A percentile compares a stretch with the other conserved stretches of the same genome.
These are phyloP conservation scores for Spizellomyces punctatus DNA, from an alignment of 192 early-diverging fungal species.

Conservation along the genomic window DNA sequence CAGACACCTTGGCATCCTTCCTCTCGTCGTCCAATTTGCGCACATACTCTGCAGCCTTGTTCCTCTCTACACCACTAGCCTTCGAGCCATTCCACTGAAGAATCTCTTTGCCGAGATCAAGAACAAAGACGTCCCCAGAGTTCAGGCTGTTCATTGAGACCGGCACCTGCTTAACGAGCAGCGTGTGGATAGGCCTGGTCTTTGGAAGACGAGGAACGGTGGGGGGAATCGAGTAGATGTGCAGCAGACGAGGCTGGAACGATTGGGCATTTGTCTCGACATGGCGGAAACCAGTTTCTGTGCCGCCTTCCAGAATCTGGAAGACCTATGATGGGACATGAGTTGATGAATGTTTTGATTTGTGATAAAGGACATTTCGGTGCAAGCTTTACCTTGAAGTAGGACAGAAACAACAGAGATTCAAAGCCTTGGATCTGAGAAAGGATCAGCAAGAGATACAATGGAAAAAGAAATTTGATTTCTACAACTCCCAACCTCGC, in stretches of 20 bases:
- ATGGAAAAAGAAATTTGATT: no score
- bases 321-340: background rate
- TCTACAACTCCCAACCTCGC: slow-evolving; percentile 46
- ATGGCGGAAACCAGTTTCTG: slow-evolving; percentile 73
- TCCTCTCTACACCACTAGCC: slow-evolving; percentile 65
- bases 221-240: slow-evolving; percentile 49
- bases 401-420: slow-evolving; percentile 64
- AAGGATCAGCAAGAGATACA: background rate
- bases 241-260: slow-evolving; percentile 53
- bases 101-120: slow-evolving; percentile 69
- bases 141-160: slow-evolving; percentile 56
- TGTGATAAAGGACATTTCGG: background rate
- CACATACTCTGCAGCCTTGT: slow-evolving; percentile 70
- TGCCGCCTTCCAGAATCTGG: slow-evolving; percentile 65
- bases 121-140: slow-evolving; percentile 74
- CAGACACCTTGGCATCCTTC: slow-evolving; percentile 58
- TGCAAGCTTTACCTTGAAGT: slow-evolving; percentile 57
- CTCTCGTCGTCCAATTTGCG: slow-evolving; percentile 64
- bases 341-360: background rate
- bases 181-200: slow-evolving; percentile 30
- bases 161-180: slow-evolving; percentile 67
- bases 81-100: slow-evolving; percentile 72
- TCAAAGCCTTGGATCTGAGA: slow-evolving; percentile 64
- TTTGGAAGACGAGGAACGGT: slow-evolving; percentile 31
- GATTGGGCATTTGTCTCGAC: slow-evolving; percentile 35